These are phyloP conservation scores for Botrytis cinerea DNA, from an alignment of 2,329 filamentous ascomycete genomes.

Conservation along the genomic window DNA sequence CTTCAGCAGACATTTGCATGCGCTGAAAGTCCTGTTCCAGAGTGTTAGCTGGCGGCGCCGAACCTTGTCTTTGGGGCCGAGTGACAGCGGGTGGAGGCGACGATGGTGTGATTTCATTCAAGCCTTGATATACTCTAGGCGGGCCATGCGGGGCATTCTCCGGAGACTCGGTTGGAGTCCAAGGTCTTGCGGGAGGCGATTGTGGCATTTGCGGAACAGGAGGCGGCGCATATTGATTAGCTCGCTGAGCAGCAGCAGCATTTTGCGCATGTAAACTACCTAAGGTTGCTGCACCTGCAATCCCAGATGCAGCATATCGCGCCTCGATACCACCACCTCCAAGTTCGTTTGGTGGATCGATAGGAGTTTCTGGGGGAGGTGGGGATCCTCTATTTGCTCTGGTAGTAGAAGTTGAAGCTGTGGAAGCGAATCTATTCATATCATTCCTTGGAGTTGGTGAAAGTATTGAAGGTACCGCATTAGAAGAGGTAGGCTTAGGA, in stretches of 20 bases:
- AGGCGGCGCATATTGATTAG: constrained; percentile 71
- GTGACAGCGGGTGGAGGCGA: constrained; percentile 47
- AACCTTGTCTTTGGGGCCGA: constrained; percentile 37
- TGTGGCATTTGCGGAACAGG: constrained; percentile 45
- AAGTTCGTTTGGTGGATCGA: constrained; percentile 69
- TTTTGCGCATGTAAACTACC: constrained; percentile 73
- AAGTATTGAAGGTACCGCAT: constrained; percentile 33
- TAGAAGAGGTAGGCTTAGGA: constrained; percentile 30
- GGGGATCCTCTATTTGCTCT: constrained; percentile 89
- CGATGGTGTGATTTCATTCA: constrained; percentile 60
- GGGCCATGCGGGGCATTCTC: constrained; percentile 86
- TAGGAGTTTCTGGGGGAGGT: constrained; percentile 89
- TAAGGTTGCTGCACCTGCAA: constrained; percentile 80
- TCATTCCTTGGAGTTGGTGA: constrained; percentile 42
- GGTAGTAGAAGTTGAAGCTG: constrained; percentile 90
- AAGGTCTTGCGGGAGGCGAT: constrained; percentile 60
- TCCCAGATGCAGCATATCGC: constrained; percentile 86
- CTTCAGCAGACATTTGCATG: constrained; percentile 70
- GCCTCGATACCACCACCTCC: constrained; percentile 84
- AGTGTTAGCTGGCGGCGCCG: constrained; percentile 62
- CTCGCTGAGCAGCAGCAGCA: constrained; percentile 76
- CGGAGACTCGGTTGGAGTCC: constrained; percentile 92
- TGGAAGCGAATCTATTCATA: constrained; percentile 70
- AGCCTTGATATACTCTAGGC: constrained; percentile 88
- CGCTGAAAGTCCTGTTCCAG: constrained; percentile 84